Evolutionary conservation across 345 rosid genomes (phyloP).

Genomic region (Cochlearia excelsa): DNA sequence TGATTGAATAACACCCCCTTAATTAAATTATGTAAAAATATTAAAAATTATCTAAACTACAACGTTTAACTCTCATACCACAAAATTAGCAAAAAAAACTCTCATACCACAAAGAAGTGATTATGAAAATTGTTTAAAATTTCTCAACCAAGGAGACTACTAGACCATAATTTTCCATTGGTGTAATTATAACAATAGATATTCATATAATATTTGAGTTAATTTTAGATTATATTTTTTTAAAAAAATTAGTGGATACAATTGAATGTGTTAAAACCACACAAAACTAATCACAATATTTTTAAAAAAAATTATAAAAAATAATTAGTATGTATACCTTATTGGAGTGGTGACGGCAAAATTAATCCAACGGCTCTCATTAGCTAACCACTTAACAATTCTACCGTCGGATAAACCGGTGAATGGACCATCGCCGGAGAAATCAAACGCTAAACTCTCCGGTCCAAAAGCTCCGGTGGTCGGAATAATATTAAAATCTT

Average conservation of each 20-base stretch:
- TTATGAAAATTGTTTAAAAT: too few species aligned
- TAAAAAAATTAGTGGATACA: background rate
- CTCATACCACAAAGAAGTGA: too few species aligned
- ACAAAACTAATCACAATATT: background rate
- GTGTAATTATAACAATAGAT: too few species aligned
- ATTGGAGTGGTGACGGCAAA: conserved; percentile 57
- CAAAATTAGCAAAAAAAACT: too few species aligned
- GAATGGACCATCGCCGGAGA: conserved; percentile 56
- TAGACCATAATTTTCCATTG: too few species aligned
- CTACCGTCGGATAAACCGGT: conserved; percentile 70
- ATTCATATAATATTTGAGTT: too few species aligned
- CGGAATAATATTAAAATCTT: conserved; percentile 24
- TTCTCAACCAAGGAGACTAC: too few species aligned
- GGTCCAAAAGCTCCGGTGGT: conserved; percentile 54
- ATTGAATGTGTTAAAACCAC: conserved; percentile 19
- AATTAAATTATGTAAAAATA: too few species aligned
- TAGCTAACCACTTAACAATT: conserved; percentile 55
- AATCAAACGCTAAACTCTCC: conserved; percentile 58
- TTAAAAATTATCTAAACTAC: too few species aligned
- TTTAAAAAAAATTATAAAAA: background rate
- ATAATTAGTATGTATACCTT: conserved; percentile 39
- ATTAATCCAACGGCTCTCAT: conserved; percentile 50
- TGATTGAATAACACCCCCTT: too few species aligned
- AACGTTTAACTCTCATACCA: too few species aligned
- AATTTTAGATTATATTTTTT: too few species aligned